Base-by-base conservation (phyloP, 257 asterid species). In the Cinchona pubescens region DNA sequence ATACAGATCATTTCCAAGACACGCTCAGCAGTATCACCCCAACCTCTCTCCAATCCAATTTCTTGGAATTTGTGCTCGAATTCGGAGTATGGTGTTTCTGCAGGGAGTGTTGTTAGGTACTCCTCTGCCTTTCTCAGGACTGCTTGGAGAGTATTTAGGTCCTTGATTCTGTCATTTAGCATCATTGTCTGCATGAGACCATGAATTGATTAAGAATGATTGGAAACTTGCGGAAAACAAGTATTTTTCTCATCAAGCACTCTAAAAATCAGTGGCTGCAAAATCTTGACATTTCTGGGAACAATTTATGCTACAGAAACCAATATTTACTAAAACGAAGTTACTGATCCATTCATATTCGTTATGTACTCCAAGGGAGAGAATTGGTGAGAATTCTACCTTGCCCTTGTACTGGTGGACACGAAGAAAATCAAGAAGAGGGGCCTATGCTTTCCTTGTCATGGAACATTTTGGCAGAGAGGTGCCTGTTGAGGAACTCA, bases 401-500 rank as follows among this genome's bases (percentile, higher is more conserved):
- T 90, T 91, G 75, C 96, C 98, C 82, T 91, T 91, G 88, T 88
- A 89, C 73, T 91, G 79, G 69, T 91, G 97, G 76, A 55, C 78
- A 1, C 98, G 89, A 32, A 95, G 93, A 82, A 95, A 95, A 42
- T 92, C 97, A 7, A 95, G 97, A 59, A 95, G 93, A 63, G 97
- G 98, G 38, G 92, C 77, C 98, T n/a, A 95, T 85, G 89, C 96
- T 95, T 4, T 92, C 98, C 86, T 81, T 88, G 88, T 92, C 96
- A 61, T 95, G 97, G 72, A 95, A 95, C 98, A 95, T 89, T 78
- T 95, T 92, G 0, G 99, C 98, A 5, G 98, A 95, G 80, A 95
- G 97, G 79, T 95, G 98, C 75, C 97, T 73, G 85, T 95, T 92
- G 73, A 95, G 98, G 85, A 95, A 95, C 82, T 95, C 96, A 34